Evolutionary conservation across 2,329 filamentous ascomycete genomes (phyloP).

Genomic region (Epicoccum sorghinum): DNA sequence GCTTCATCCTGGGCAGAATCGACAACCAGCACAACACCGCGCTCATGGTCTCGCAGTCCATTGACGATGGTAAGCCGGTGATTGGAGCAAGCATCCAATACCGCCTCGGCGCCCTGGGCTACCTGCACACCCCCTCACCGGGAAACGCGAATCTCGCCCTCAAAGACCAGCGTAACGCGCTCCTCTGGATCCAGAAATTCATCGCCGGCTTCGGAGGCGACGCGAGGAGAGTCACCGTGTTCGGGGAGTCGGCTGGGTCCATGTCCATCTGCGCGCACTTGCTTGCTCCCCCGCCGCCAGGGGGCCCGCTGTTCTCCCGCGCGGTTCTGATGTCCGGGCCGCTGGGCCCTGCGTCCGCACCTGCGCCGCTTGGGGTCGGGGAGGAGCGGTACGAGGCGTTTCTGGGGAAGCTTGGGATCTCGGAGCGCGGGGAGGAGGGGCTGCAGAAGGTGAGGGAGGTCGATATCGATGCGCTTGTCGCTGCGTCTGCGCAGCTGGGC

Average conservation of each 20-base stretch:
- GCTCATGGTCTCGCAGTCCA: conserved; percentile 29
- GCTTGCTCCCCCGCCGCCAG: conserved; percentile 18
- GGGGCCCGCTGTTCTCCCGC: conserved; percentile 26
- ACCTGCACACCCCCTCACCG: conserved; percentile 50
- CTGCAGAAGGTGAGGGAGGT: conserved; percentile 13
- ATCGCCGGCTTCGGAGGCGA: conserved; percentile 47
- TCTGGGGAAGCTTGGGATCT: background rate
- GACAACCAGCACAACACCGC: conserved; percentile 34
- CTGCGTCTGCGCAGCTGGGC: conserved; percentile 10
- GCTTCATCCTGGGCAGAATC: conserved; percentile 49
- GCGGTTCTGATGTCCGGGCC: conserved; percentile 31
- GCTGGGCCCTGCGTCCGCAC: conserved; percentile 16
- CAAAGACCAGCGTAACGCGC: conserved; percentile 41
- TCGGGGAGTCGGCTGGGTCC: conserved; percentile 55
- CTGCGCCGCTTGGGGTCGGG: background rate
- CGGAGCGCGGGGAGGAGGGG: background rate
- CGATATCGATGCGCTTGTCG: conserved; percentile 20
- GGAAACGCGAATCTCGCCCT: conserved; percentile 35
- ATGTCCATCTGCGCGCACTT: conserved; percentile 30
- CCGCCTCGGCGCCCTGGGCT: conserved; percentile 35
- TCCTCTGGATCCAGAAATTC: conserved; percentile 46
- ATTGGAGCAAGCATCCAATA: conserved; percentile 32
- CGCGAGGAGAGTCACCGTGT: conserved; percentile 36
- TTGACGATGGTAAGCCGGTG: conserved; percentile 22
- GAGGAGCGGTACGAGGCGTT: background rate